phyloP scores from a whole-genome alignment of 495 filamentous ascomycete species.

The Xanthoparmelia taractica region DNA sequence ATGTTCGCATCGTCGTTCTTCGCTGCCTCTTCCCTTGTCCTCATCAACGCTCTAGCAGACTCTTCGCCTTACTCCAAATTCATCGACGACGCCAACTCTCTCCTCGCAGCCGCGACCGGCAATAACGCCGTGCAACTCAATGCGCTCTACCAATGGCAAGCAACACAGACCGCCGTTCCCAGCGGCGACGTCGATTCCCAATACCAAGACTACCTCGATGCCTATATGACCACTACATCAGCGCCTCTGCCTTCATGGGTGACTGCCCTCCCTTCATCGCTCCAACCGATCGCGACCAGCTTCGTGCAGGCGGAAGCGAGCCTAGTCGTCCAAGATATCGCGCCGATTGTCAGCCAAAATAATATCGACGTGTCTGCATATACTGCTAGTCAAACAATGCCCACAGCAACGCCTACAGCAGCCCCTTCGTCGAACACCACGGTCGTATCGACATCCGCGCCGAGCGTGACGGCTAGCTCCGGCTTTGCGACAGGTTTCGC shows the following conservation, averaged over 20 bases:
- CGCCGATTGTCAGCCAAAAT: not conserved
- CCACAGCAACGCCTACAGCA: too few species aligned
- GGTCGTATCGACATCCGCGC: not conserved
- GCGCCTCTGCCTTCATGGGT: not conserved
- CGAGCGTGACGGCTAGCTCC: not conserved
- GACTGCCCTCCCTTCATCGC: not conserved
- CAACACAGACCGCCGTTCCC: slow-evolving; percentile 1
- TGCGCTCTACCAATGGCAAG: not conserved
- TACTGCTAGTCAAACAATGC: not conserved
- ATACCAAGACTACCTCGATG: not conserved
- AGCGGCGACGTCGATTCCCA: not conserved
- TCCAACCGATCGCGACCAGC: not conserved
- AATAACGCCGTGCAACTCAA: not conserved
- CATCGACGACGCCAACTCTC: not conserved
- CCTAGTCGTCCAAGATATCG: not conserved
- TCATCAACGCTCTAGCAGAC: not conserved
- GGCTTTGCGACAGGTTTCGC: not conserved
- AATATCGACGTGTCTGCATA: not conserved
- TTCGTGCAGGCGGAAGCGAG: not conserved
- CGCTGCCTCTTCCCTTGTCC: not conserved
- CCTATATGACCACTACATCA: not conserved
- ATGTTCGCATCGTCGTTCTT: not conserved
- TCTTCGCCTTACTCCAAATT: not conserved
- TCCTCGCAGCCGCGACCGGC: not conserved
- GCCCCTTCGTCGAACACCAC: not conserved